Evolutionary conservation across 352 stramenopile species (phyloP), one percentile per base, ranked within the genome.

Genomic region (Phytophthora citrophthora): DNA sequence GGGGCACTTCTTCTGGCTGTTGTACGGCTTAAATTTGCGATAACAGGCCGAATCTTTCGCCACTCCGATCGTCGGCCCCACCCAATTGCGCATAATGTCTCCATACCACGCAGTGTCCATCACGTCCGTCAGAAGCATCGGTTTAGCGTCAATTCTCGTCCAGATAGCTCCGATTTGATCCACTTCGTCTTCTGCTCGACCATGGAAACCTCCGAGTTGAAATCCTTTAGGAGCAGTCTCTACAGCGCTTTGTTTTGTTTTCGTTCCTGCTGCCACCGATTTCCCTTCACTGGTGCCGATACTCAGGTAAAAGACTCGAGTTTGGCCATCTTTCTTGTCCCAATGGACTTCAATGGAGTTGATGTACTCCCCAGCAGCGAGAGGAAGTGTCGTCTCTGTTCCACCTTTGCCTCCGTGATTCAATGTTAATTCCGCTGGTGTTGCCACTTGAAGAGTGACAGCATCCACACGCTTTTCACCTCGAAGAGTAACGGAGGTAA

Each of bases 261-360:
- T 77, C 5, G 57, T 56, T 18, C 69, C 75, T 27, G 16, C 44
- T 2, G 59, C 45, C 0, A 81, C 11, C 9, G 61, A 64, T 5
- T 69, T 65, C 9, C 69, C 72, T 0, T 59, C 53, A 51, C 59
- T 81, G 11, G 75, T 83, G 8, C 44, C 61, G 4, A 67, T 59
- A 23, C 59, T 73, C 26, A 79, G 26, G 55, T 72, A 81, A 54
- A 79, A 83, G 23, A 79, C 68, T n/a, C 72, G 64, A 26, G 71
- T 81, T 31, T 46, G 34, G 5, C 53, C 32, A 47, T 48, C 41
- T 13, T 79, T 65, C 75, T 76, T 64, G 15, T 29, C 72, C 64
- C 61, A 71, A 56, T 83, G 74, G 2, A 68, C 15, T 61, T 83
- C 70, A 31, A 79, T 54, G 5, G 53, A 51, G 26, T 38, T 60